Evolutionary conservation across 1,139 yeast species (phyloP), one percentile per base, ranked within the genome.

Genomic region (Sugiyamaella neomexicana): DNA sequence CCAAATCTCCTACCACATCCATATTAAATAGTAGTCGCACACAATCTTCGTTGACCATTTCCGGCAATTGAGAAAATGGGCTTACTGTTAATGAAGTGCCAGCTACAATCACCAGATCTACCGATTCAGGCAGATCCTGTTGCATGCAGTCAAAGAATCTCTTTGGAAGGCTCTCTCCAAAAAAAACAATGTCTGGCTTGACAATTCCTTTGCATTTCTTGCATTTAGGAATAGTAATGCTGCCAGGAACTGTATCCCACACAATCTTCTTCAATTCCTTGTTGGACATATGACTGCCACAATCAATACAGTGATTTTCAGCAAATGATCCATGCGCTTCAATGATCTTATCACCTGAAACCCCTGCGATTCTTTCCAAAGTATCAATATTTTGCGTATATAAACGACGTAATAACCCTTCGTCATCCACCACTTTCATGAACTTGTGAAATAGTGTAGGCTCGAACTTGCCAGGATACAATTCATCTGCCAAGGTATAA

Each of bases 251-350:
- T 2, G 59, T 61, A 4, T 55, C 53, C 55, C 73, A 69, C 71
- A 85, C 74, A 42, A 73, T 72, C 13, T 66, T 61, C 59, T 79
- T 79, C 60, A 89, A 74, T 5, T 72, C 73, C 8, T 77, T 80
- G 12, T 75, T 72, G 1, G 77, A 67, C 80, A 84, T 85, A 55
- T 79, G 83, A 25, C 69, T 66, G 0, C 73, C 62, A 70, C 99
- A 91, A 17, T 84, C 82, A 41, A 90, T 85, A 66, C 99, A 91
- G 62, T 85, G 95, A 63, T 86, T 87, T 1, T 68, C 70, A 0
- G 95, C 95, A 77, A 91, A 93, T 1, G 96, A 89, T 0, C 98
- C 99, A 71, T 91, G 98, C 0, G 98, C 98, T 66, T 90, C 97
- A 1, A 93, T 83, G 1, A 93, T 75, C 57, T 72, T 76, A 9